Evolutionary conservation across 192 early-diverging fungal species (phyloP).

Genomic region (Coemansia sp.): DNA sequence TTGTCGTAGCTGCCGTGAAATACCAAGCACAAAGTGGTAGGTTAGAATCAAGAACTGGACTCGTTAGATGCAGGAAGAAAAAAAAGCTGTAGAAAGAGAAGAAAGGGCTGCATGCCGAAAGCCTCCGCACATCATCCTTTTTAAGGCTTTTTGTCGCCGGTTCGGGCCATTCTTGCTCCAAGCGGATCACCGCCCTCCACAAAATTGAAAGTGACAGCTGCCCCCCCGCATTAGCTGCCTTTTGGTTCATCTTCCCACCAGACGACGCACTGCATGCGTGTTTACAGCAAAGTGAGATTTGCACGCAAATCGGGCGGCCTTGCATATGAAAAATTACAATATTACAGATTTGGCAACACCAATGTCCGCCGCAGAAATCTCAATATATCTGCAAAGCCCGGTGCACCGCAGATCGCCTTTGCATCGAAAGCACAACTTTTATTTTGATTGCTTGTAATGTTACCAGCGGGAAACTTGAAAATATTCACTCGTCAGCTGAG

Average conservation of each 20-base stretch:
- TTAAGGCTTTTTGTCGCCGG: no score
- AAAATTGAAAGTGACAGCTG: background rate
- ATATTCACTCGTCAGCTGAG: slow-evolving; percentile 43
- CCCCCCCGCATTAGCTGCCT: background rate
- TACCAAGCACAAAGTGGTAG: background rate
- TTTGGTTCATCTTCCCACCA: background rate
- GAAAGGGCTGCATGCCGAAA: no score
- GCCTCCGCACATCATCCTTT: no score
- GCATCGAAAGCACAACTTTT: no score
- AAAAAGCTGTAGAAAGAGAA: no score
- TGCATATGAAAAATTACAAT: background rate
- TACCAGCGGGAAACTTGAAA: background rate
- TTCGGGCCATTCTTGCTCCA: background rate
- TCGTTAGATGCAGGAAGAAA: no score
- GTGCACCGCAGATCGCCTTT: no score
- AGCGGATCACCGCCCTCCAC: background rate
- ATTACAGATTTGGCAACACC: no score
- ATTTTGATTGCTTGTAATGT: no score
- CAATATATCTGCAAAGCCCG: background rate
- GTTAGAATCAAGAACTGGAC: no score
- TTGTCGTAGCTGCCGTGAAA: background rate
- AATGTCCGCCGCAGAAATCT: background rate
- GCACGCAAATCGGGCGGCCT: background rate
- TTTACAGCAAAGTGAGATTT: background rate
- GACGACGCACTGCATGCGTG: background rate